Base-by-base conservation (phyloP, 768 basidiomycete species). In the Boletus reticulatus region DNA sequence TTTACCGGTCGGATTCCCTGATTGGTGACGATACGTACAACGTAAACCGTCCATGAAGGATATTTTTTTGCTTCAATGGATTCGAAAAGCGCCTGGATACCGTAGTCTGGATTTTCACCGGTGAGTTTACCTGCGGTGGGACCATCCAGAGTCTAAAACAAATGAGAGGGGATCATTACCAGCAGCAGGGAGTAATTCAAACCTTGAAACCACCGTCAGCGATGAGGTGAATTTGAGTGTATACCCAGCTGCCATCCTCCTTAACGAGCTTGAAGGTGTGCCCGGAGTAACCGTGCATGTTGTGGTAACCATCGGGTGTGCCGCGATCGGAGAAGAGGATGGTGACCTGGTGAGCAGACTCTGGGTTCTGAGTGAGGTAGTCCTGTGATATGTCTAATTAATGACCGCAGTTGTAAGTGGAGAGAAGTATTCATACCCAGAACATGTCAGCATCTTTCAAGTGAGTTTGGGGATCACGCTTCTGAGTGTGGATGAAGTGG, bases 291-390 rank as follows among this genome's bases (percentile, higher is more conserved):
- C 94, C 95, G 74, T 98, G 92, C 84, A 85, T 78, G 58, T 86
- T 77, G 73, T 90, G 85, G 76, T 77, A 94, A n/a, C 84, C 94
- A 73, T 86, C 87, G 57, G 96, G 95, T 53, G 93, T 97, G 45
- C 92, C 88, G 65, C 95, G 91, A 74, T 98, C 95, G n/a, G 90
- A 90, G 78, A 97, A 88, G 56, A 92, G 80, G 71, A 95, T 95
- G 82, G 91, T 80, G 65, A 92, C 77, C 74, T 93, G 91, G 72
- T 93, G 90, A 55, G 89, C 90, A 19, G 92, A 89, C 75, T 94
- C 91, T 11, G 91, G 89, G 75, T 92, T 92, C 71, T 91, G 85
- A 31, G 84, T 81, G 54, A 96, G 82, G 68, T 92, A 96, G 72
- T 96, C 94, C 91, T 92, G 68, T 61, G 49, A 62, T 67, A 47